phyloP scores from a whole-genome alignment of 495 filamentous ascomycete species.

The Sordaria brevicollis region DNA sequence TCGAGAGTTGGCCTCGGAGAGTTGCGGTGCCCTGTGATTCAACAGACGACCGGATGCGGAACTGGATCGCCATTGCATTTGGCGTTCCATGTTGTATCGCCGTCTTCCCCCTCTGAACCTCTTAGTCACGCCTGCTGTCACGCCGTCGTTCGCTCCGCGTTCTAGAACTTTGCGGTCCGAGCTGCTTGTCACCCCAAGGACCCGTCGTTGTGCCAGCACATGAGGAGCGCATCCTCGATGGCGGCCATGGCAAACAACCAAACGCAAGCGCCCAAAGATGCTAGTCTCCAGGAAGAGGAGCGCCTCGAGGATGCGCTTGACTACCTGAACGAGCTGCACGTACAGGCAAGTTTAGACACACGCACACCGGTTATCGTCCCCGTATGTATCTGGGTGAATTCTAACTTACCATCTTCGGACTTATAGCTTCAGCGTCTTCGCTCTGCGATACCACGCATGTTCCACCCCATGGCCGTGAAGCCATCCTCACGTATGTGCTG shows the following conservation, averaged over 20 bases:
- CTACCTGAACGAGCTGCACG: constrained; percentile 30
- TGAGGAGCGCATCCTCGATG: not conserved
- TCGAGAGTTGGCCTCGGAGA: not conserved
- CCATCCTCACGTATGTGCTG: constrained; percentile 27
- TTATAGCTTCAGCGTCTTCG: constrained; percentile 31
- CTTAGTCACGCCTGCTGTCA: not conserved
- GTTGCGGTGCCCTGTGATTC: not conserved
- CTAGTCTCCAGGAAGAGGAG: constrained; percentile 20
- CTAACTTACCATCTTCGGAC: constrained; percentile 6
- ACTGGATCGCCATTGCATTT: not conserved
- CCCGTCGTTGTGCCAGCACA: not conserved
- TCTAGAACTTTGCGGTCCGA: not conserved
- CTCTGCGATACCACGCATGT: constrained; percentile 35
- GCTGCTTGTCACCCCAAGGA: not conserved
- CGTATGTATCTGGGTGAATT: not conserved
- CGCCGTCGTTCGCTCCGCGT: not conserved
- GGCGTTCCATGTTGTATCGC: not conserved
- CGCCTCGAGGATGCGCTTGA: constrained; percentile 24
- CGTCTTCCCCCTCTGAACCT: not conserved
- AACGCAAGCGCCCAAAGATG: constrained; percentile 6
- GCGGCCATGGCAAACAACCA: constrained; percentile 15
- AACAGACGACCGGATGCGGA: not conserved
- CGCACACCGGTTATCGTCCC: not conserved
- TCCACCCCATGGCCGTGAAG: constrained; percentile 29
- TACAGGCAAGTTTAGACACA: constrained; percentile 29